Evolutionary conservation across 192 early-diverging fungal genomes (phyloP).

Genomic region (Spizellomyces sp.): DNA sequence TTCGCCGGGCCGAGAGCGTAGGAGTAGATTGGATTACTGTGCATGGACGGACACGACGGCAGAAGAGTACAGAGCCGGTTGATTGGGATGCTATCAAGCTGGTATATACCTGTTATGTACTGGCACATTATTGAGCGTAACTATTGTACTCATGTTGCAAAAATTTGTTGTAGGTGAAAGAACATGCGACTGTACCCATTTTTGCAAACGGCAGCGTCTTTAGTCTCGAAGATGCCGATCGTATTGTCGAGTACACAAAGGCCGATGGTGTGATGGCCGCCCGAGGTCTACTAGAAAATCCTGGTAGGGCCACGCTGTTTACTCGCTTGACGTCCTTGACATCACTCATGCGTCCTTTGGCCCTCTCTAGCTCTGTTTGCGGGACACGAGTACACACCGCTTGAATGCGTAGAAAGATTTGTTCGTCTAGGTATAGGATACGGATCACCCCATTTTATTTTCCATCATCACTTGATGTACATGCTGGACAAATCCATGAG

Average conservation of each 20-base stretch:
- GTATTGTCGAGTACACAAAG: constrained; percentile 73
- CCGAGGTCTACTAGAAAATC: constrained; percentile 87
- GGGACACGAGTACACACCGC: constrained; percentile 75
- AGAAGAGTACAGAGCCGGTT: constrained; percentile 80
- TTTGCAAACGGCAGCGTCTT: constrained; percentile 91
- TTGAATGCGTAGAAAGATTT: constrained; percentile 71
- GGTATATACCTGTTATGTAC: constrained; percentile 9
- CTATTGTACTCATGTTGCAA: no score
- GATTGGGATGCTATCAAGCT: constrained; percentile 80
- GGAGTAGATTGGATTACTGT: constrained; percentile 88
- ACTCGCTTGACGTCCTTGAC: no score
- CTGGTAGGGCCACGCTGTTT: constrained; percentile 26
- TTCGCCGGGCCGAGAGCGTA: constrained; percentile 76
- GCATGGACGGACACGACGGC: constrained; percentile 83
- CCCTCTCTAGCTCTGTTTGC: constrained; percentile 73
- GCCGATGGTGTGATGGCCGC: constrained; percentile 93
- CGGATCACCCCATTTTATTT: constrained; percentile 82
- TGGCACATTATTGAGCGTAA: no score
- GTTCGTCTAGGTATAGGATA: constrained; percentile 61
- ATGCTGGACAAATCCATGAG: constrained; percentile 89
- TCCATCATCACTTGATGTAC: constrained; percentile 95
- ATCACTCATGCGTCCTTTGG: not conserved
- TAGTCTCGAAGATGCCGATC: constrained; percentile 70
- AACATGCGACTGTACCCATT: constrained; percentile 76
- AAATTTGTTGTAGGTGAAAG: constrained; percentile 50